Evolutionary conservation across 2,329 filamentous ascomycete genomes (phyloP).

Genomic region (Cladosporium halotolerans): DNA sequence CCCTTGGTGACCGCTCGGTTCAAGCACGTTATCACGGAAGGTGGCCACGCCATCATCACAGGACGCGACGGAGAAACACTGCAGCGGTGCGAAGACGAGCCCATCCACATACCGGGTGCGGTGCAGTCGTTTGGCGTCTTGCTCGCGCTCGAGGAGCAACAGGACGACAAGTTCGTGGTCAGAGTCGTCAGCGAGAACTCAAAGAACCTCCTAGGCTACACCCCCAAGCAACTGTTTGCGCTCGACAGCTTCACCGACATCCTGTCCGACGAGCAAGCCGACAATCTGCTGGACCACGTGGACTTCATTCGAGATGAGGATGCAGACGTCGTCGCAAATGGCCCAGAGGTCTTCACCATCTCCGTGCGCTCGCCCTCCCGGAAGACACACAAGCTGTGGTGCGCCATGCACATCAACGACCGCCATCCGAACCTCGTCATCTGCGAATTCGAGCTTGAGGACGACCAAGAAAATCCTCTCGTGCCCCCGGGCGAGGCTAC

Average conservation of each 20-base stretch:
- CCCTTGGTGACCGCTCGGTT: conserved; percentile 65
- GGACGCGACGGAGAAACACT: conserved; percentile 65
- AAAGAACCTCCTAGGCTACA: conserved; percentile 65
- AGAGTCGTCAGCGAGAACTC: conserved; percentile 79
- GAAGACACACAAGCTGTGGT: conserved; percentile 69
- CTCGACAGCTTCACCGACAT: conserved; percentile 76
- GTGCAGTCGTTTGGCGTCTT: too few species aligned
- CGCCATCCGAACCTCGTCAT: conserved; percentile 65
- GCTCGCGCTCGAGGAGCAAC: conserved; percentile 65
- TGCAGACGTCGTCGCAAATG: conserved; percentile 65
- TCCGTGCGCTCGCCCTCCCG: conserved; percentile 55
- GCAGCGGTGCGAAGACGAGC: conserved; percentile 83
- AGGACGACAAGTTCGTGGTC: conserved; percentile 61
- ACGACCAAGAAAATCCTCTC: conserved; percentile 64
- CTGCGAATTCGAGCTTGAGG: conserved; percentile 83
- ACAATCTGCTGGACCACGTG: conserved; percentile 77
- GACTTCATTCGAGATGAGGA: conserved; percentile 84
- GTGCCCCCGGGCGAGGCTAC: conserved; percentile 53
- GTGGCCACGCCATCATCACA: conserved; percentile 76
- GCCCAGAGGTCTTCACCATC: conserved; percentile 79
- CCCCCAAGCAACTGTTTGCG: conserved; percentile 67
- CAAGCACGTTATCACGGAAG: conserved; percentile 68
- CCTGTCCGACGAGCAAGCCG: conserved; percentile 72
- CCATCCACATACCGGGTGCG: too few species aligned
- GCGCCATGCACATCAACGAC: conserved; percentile 71